These are phyloP conservation scores for Somion occarium DNA, from an alignment of 1,284 basidiomycete genomes.

Conservation along the genomic window DNA sequence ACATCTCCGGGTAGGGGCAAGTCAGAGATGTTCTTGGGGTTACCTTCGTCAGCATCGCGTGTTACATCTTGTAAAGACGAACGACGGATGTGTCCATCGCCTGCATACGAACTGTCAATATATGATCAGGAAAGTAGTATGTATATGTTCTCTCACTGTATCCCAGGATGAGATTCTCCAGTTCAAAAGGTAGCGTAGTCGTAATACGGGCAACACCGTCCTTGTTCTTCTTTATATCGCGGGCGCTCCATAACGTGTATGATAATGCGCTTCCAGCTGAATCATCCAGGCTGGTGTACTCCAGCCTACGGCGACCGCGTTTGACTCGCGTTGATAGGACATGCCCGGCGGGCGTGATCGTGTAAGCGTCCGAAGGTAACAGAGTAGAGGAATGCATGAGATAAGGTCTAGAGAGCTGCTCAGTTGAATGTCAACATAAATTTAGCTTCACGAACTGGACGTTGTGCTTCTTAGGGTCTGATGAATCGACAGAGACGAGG, in stretches of 20 bases:
- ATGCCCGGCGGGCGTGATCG: conserved; percentile 15
- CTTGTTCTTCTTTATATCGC: conserved; percentile 6
- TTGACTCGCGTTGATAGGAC: conserved; percentile 18
- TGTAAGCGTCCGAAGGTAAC: conserved; percentile 10
- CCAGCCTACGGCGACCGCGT: conserved; percentile 20
- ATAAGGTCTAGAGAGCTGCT: conserved; percentile 12
- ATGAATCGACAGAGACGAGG: conserved; percentile 9
- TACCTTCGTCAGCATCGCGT: conserved; percentile 20
- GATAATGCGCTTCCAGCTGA: background rate
- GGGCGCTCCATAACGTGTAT: conserved; percentile 27
- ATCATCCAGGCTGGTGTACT: conserved; percentile 5
- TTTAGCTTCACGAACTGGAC: conserved; percentile 20
- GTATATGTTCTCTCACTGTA: conserved; percentile 46
- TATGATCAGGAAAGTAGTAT: conserved; percentile 1
- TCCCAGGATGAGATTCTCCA: conserved; percentile 53
- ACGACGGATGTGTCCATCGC: conserved; percentile 49
- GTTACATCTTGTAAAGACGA: conserved; percentile 36
- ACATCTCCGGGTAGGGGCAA: conserved; percentile 44
- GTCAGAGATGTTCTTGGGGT: conserved; percentile 35
- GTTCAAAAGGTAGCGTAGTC: conserved; percentile 51
- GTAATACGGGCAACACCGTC: conserved; percentile 30
- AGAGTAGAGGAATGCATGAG: conserved; percentile 14
- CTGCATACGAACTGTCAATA: conserved; percentile 31
- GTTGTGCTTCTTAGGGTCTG: background rate
- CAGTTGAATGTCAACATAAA: too few species aligned